A percentile compares a stretch with the other conserved stretches of the same genome.
These are phyloP conservation scores for Beauveria caledonica DNA, from an alignment of 2,329 filamentous ascomycete genomes.

Conservation along the genomic window DNA sequence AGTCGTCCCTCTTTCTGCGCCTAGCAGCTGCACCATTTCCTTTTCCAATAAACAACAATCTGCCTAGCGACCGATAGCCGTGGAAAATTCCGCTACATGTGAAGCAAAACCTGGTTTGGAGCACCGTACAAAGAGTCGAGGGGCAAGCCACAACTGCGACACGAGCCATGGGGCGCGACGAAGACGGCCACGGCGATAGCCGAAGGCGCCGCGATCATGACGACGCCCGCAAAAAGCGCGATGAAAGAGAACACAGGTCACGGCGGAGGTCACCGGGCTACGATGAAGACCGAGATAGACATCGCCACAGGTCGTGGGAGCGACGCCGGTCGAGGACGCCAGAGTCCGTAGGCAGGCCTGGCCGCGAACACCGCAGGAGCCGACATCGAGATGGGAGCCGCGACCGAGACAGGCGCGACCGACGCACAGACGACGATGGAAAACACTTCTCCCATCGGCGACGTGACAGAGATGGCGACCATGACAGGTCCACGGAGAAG, in stretches of 20 bases:
- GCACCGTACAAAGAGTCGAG: not conserved
- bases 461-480: conserved; percentile 5
- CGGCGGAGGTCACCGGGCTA: conserved; percentile 5
- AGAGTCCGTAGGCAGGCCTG: not conserved
- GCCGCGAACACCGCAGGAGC: conserved; percentile 17
- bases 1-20: not conserved
- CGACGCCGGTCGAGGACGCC: conserved; percentile 10
- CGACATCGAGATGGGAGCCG: conserved; percentile 20
- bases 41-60: not conserved
- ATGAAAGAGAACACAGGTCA: not conserved
- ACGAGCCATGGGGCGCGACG: conserved; percentile 5
- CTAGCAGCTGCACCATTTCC: not conserved
- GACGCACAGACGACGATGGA: conserved; percentile 4
- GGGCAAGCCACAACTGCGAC: not conserved
- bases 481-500: conserved; percentile 16
- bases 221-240: not conserved
- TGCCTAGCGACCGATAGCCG: not conserved
- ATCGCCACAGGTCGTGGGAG: conserved; percentile 9
- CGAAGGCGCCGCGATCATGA: conserved; percentile 2
- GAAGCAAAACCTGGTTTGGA: not conserved
- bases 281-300: conserved; percentile 8
- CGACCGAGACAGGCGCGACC: conserved; percentile 6
- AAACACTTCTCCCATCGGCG: not conserved
- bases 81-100: not conserved
- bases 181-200: not conserved